These are phyloP conservation scores for Penicilliopsis zonata DNA, from an alignment of 495 filamentous ascomycete species.

Conservation along the genomic window DNA sequence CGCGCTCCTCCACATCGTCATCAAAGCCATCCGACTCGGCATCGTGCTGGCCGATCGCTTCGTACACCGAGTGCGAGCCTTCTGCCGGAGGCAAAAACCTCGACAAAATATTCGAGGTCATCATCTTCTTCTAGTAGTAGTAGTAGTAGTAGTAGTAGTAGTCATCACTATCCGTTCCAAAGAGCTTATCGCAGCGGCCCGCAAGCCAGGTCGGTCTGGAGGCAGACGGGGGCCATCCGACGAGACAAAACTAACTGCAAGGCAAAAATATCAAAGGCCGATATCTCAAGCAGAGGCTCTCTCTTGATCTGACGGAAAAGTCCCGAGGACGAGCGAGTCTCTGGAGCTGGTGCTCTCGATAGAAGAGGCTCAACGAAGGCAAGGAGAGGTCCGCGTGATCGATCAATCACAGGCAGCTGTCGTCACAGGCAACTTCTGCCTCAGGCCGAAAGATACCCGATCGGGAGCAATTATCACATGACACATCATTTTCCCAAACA, in stretches of 20 bases:
- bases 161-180: constrained; percentile 6
- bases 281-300: too few species aligned
- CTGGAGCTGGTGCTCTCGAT: too few species aligned
- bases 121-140: constrained; percentile 27
- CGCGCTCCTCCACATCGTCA: constrained; percentile 56
- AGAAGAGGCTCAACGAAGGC: too few species aligned
- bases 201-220: constrained; percentile 2
- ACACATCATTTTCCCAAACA: too few species aligned
- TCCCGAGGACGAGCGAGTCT: too few species aligned
- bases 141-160: constrained; percentile 4
- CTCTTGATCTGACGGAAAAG: too few species aligned
- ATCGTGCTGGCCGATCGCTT: constrained; percentile 52
- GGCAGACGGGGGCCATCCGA: constrained; percentile 10
- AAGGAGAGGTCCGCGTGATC: too few species aligned
- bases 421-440: too few species aligned
- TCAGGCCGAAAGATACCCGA: too few species aligned
- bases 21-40: constrained; percentile 40
- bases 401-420: too few species aligned
- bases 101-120: constrained; percentile 70
- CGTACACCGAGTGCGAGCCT: constrained; percentile 60
- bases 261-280: not conserved
- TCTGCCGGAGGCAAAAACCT: constrained; percentile 54
- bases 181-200: constrained; percentile 11
- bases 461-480: too few species aligned
- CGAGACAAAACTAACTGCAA: constrained; percentile 1